A percentile compares a stretch with the other conserved stretches of the same genome.
phyloP scores from a whole-genome alignment of 2,329 filamentous ascomycete genomes.

The Elsinoe fawcettii region DNA sequence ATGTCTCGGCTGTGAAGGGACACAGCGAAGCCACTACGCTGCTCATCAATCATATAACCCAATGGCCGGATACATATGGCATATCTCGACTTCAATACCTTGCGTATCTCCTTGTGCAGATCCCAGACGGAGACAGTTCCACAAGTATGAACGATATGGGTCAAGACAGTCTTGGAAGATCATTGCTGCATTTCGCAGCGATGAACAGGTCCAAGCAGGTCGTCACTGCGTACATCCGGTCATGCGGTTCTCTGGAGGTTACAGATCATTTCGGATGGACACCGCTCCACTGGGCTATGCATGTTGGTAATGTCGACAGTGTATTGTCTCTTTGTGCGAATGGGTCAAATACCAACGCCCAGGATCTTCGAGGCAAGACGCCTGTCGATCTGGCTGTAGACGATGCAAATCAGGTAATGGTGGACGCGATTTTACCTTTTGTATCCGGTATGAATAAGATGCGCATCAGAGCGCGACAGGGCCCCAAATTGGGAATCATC shows the following conservation, averaged over 20 bases:
- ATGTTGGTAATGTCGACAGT: not conserved
- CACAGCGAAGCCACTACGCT: not conserved
- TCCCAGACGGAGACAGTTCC: not conserved
- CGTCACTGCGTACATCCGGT: not conserved
- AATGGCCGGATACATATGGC: not conserved
- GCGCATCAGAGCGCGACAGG: not conserved
- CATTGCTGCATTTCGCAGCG: not conserved
- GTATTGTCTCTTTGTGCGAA: not conserved
- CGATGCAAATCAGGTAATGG: not conserved
- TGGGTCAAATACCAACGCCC: not conserved
- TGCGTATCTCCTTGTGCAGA: not conserved
- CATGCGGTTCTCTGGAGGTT: not conserved
- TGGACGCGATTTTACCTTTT: not conserved
- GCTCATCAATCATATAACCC: not conserved
- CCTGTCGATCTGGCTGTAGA: not conserved
- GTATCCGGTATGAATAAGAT: not conserved
- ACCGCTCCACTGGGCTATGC: not conserved
- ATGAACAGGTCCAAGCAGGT: not conserved
- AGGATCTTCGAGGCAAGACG: not conserved
- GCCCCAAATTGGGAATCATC: not conserved
- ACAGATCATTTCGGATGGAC: not conserved
- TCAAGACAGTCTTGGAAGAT: not conserved
- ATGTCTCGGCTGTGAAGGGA: not conserved
- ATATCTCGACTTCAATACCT: not conserved
- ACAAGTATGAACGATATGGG: not conserved